phyloP scores from a whole-genome alignment of 371 early-diverging fungal genomes.

The Saksenaea vasiformis region DNA sequence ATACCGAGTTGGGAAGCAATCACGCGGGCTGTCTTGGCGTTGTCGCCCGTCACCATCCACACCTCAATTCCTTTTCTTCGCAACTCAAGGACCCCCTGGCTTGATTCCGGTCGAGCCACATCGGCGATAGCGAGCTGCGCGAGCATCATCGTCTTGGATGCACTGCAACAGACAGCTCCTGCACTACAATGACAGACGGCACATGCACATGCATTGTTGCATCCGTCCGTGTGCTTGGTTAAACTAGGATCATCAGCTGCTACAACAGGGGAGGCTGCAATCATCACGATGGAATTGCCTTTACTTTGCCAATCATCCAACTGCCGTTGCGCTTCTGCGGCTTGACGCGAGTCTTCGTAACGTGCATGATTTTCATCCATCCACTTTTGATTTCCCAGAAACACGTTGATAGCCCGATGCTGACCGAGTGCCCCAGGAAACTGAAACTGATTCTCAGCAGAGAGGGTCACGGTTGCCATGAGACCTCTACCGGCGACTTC shows the following conservation, averaged over 20 bases:
- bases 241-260: background rate
- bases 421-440: slow-evolving; percentile 34
- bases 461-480: slow-evolving; percentile 45
- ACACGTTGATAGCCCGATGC: slow-evolving; percentile 51
- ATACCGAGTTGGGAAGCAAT: slow-evolving; percentile 66
- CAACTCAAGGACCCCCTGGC: slow-evolving; percentile 42
- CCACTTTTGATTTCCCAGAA: slow-evolving; percentile 73
- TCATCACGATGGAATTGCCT: slow-evolving; percentile 65
- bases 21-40: slow-evolving; percentile 56
- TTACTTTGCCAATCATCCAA: slow-evolving; percentile 57
- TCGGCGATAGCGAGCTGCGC: slow-evolving; percentile 62
- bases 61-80: slow-evolving; percentile 58
- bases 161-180: slow-evolving; percentile 36
- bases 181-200: slow-evolving; percentile 49
- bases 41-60: slow-evolving; percentile 78
- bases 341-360: slow-evolving; percentile 44
- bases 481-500: slow-evolving; percentile 75
- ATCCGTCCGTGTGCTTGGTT: slow-evolving; percentile 31
- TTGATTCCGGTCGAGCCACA: slow-evolving; percentile 56
- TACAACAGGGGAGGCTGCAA: slow-evolving; percentile 55
- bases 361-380: slow-evolving; percentile 66
- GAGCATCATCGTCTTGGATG: slow-evolving; percentile 46
- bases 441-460: slow-evolving; percentile 17
- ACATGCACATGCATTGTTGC: slow-evolving; percentile 49
- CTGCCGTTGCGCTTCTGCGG: slow-evolving; percentile 26